phyloP scores from a whole-genome alignment of 306 rosid species.

The Luffa acutangula region DNA sequence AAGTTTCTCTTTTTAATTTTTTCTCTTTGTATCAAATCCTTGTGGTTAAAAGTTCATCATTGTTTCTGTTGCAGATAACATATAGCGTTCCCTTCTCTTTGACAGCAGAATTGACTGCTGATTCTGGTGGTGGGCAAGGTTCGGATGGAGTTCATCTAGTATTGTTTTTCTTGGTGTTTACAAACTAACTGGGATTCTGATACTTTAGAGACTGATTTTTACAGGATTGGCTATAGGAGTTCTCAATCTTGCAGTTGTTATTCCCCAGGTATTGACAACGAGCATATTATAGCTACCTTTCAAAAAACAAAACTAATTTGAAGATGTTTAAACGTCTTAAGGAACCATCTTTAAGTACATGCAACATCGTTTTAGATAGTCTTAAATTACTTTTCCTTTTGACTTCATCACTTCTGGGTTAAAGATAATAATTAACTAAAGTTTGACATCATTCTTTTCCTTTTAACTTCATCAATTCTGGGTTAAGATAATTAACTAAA shows the following conservation, averaged over 20 bases:
- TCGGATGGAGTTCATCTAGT: conserved; percentile 14
- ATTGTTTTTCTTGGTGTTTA: conserved; percentile 9
- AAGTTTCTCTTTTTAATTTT: neutral
- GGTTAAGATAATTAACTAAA: neutral
- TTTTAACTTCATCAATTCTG: neutral
- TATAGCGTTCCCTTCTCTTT: conserved; percentile 92
- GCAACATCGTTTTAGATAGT: neutral
- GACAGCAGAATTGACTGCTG: conserved; percentile 88
- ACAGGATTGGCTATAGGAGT: conserved; percentile 97
- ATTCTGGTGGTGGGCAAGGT: conserved; percentile 98
- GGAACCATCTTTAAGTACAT: neutral
- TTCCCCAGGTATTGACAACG: conserved; percentile 67
- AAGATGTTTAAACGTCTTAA: neutral
- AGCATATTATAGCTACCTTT: neutral
- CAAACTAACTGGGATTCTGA: conserved; percentile 14
- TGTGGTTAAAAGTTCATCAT: neutral
- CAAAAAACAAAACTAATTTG: neutral
- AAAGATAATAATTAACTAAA: too few relatives aligned
- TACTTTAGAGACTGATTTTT: conserved; percentile 17
- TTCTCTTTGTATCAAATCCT: neutral
- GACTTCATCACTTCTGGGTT: too few relatives aligned
- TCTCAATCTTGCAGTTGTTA: conserved; percentile 87
- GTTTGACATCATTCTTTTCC: neutral
- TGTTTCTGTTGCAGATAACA: conserved; percentile 68
- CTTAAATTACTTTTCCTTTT: neutral